phyloP scores from a whole-genome alignment of 208 protist genomes.

The Leishmania mexicana region DNA sequence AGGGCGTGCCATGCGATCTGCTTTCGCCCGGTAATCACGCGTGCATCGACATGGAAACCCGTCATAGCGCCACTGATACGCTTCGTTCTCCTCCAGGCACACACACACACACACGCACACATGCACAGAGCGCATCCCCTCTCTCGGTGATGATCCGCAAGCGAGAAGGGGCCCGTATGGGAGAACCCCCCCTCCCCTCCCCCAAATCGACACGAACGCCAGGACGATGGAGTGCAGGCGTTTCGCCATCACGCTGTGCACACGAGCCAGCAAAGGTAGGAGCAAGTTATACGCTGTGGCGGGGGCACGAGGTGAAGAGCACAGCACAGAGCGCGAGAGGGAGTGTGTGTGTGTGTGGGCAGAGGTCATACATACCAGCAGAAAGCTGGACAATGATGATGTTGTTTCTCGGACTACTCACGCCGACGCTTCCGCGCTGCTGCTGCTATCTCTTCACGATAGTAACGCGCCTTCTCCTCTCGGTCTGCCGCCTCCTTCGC shows the following conservation, averaged over 20 bases:
- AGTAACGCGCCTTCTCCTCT: conserved; percentile 28
- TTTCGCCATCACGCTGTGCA: background rate
- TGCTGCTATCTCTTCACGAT: conserved; percentile 18
- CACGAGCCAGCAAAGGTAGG: no score
- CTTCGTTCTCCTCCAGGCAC: background rate
- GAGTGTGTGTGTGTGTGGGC: background rate
- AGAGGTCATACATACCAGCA: background rate
- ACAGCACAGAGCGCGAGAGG: background rate
- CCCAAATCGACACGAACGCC: background rate
- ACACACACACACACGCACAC: background rate
- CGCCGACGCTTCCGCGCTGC: conserved; percentile 7
- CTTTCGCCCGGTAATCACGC: background rate
- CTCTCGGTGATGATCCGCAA: background rate
- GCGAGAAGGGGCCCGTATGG: background rate
- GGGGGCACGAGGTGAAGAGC: no score
- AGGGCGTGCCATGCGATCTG: background rate
- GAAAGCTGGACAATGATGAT: background rate
- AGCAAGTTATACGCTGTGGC: no score
- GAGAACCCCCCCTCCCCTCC: background rate
- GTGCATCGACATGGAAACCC: background rate
- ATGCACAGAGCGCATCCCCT: background rate
- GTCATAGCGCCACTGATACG: background rate
- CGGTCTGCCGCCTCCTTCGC: conserved; percentile 30
- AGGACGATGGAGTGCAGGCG: background rate
- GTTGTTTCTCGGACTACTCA: background rate